phyloP scores from a whole-genome alignment of 441 rosid genomes.

The Aquilaria agallochum region DNA sequence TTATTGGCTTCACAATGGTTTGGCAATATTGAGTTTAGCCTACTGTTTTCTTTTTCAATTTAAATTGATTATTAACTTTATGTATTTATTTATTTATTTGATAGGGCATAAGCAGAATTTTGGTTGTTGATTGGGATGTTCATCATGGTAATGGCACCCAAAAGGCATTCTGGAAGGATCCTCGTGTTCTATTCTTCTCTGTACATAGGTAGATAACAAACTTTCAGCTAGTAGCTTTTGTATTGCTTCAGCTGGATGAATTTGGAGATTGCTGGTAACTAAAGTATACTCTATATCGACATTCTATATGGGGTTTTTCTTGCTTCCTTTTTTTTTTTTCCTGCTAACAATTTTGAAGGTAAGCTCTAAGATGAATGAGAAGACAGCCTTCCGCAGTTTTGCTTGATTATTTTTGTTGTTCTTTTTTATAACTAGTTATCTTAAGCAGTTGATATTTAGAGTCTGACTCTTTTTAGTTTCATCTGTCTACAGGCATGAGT shows the following conservation, averaged over 20 bases:
- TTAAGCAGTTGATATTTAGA: not conserved
- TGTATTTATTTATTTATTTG: not conserved
- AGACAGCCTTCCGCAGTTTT: no score
- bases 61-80: constrained; percentile 1
- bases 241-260: not conserved
- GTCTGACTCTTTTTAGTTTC: not conserved
- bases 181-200: constrained; percentile 92
- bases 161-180: constrained; percentile 87
- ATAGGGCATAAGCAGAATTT: constrained; percentile 59
- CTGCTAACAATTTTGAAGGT: no score
- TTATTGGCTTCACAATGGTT: no score
- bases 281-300: not conserved
- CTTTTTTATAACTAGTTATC: constrained; percentile 7
- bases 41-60: not conserved
- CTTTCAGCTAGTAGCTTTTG: constrained; percentile 2
- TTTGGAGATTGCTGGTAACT: no score
- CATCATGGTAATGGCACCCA: constrained; percentile 98
- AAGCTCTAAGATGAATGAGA: no score
- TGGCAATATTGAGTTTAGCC: no score
- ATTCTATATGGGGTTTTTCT: not conserved
- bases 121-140: constrained; percentile 98
- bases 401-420: not conserved
- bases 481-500: constrained; percentile 66
- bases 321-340: not conserved
- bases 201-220: constrained; percentile 71